Base-by-base conservation (phyloP, 176 grass and related monocot genomes). In the Oryza longistaminata region DNA sequence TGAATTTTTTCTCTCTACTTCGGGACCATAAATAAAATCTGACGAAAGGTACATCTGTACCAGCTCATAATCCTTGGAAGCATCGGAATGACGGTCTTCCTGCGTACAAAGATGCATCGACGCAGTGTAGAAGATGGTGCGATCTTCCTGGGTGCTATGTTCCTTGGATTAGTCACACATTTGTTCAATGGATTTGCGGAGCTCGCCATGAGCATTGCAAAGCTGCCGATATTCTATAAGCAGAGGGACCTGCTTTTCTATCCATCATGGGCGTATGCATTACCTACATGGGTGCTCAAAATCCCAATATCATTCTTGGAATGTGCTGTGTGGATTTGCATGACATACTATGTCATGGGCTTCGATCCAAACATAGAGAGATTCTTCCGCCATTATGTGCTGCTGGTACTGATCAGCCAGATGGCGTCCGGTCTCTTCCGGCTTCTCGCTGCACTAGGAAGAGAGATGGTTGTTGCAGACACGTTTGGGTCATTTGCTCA, bases 381-480 rank as follows among this genome's bases (percentile, higher is more conserved):
- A 80, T 98, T 97, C 74, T 97, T 95, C 73, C 94, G 89, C 64
- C 95, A 97, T 70, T 97, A 95, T 83, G 44, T 97, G 35, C 85
- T 97, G 79, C 91, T 97, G 8, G 95, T 97, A 55, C 81, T 97
- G 40, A 84, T 97, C 71, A 97, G 95, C 84, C 95, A 97, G 79
- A 88, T 97, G 90, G 90, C 95, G 70, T 97, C 95, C 7, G 95
- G 95, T 44, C 90, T 97, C 61, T 97, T 97, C 76, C 86, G 95
- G 37, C 86, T 97, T 77, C 88, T 97, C 81, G 95, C 95, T 80
- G 92, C 95, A 71, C 5, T 97, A 48, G 95, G 92, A 82, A 92
- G 95, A 76, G 95, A 97, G 40, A 97, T 97, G 95, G 95, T 97
- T 74, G 92, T 95, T 34, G 95, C 95, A 49, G 95, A 97, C 76